Percentiles rank a stretch among this genome's conserved stretches.
Conservation (phyloP, 2,329 filamentous ascomycete species). For the Thelonectria rubi region DNA sequence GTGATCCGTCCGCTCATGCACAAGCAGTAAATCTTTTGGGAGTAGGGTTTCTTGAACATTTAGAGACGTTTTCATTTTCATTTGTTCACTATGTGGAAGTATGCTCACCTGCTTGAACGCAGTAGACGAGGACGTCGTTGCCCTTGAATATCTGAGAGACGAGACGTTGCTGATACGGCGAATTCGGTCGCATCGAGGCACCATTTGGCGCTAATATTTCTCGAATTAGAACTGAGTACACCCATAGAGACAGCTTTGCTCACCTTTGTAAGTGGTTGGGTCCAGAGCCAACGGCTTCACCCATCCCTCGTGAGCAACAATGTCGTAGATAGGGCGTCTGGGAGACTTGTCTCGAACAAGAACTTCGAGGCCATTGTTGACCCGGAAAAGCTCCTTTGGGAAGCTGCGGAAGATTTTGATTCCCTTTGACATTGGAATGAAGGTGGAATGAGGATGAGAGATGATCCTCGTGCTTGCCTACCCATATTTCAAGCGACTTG, state of each 20-base stretch:
- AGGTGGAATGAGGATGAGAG: not conserved
- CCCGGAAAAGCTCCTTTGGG: slow-evolving; percentile 20
- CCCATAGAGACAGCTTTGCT: not conserved
- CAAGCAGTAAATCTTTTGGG: slow-evolving; percentile 32
- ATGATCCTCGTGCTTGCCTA: not conserved
- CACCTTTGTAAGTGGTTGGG: slow-evolving; percentile 12
- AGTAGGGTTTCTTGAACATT: slow-evolving; percentile 28
- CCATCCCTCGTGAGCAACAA: slow-evolving; percentile 10
- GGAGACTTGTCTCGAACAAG: not conserved
- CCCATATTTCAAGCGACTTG: not conserved
- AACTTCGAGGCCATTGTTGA: slow-evolving; percentile 12
- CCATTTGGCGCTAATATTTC: slow-evolving; percentile 33
- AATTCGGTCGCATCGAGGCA: slow-evolving; percentile 33
- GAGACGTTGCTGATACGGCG: slow-evolving; percentile 32
- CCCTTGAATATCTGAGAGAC: slow-evolving; percentile 28
- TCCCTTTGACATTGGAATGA: not conserved
- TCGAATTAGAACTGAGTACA: not conserved
- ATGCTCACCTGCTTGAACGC: slow-evolving; percentile 25
- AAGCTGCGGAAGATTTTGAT: slow-evolving; percentile 8
- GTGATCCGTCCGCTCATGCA: slow-evolving; percentile 38
- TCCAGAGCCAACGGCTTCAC: slow-evolving; percentile 16
- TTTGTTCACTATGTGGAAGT: too few relatives aligned
- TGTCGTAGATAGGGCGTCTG: slow-evolving; percentile 11
- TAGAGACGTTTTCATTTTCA: not conserved
- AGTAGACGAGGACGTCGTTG: slow-evolving; percentile 25